Evolutionary conservation across 331 rosid genomes (phyloP), one percentile per base, ranked within the genome.

Genomic region (Malus hybrid): DNA sequence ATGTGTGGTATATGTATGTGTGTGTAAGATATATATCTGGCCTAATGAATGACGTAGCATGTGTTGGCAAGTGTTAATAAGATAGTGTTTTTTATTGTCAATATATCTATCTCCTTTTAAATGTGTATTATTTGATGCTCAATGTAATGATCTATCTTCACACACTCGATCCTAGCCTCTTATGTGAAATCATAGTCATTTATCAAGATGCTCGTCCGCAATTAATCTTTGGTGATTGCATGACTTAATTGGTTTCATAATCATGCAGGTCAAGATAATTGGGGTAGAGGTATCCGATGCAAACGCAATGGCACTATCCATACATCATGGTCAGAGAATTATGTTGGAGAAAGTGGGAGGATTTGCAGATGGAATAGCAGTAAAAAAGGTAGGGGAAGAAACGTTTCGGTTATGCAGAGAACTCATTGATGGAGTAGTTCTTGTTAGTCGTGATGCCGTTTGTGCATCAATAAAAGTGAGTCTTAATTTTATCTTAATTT

Each of bases 321-420:
- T 94, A 57, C 90, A 87, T 77, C 97, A 94, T 74, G 97, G 87
- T 30, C 82, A 87, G 56, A 90, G 99, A 84, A 89, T 94, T 75
- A 68, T 87, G 32, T 77, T 94, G 79, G 92, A 88, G 32, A 79
- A 81, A 80, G 95, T 87, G 32, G 97, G 99, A 81, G 90, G 89
- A 52, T 94, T 92, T 87, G 96, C 99, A 44, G 99, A 94, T 80
- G 99, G 97, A 57, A 94, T 94, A 33, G 99, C 99, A 68, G 96
- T 94, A 30, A 94, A 94, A 82, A 96, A 94, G 78, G 97, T 94
- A 3, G 97, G 99, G 29, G 88, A 90, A 86, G 99, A 90, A 84
- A 85, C 92, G 29, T 92, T 94, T 70, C 91, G 95, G 78, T 5
- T 94, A 57, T 88, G 97, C 90, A 85, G 82, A 84, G 95, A 87